A percentile compares a stretch with the other conserved stretches of the same genome.
phyloP scores from a whole-genome alignment of 208 protist species.

The Tetramitus jugosus region DNA sequence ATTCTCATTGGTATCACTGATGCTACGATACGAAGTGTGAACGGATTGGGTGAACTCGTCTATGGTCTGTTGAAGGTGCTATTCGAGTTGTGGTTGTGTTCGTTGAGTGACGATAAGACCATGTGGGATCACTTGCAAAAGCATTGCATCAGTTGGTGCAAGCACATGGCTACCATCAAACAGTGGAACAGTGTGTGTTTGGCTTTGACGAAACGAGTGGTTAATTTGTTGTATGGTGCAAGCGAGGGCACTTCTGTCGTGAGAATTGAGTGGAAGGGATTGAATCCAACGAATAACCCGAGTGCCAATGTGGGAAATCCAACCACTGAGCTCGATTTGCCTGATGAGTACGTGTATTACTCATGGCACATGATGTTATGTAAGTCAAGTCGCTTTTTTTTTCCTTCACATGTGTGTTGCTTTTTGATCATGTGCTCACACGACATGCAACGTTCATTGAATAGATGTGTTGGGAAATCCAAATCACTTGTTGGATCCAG shows the following conservation, averaged over 20 bases:
- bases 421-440: too few relatives aligned
- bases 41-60: slow-evolving; percentile 10
- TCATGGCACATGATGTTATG: slow-evolving; percentile 4
- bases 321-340: slow-evolving; percentile 9
- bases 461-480: slow-evolving; percentile 19
- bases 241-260: background rate
- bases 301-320: slow-evolving; percentile 7
- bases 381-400: too few relatives aligned
- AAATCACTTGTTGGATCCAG: background rate
- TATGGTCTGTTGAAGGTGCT: slow-evolving; percentile 13
- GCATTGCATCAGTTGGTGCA: background rate
- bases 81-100: slow-evolving; percentile 26
- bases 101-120: background rate
- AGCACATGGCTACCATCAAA: slow-evolving; percentile 10
- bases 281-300: background rate
- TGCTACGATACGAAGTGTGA: background rate
- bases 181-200: slow-evolving; percentile 23
- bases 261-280: slow-evolving; percentile 8
- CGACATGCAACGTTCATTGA: too few relatives aligned
- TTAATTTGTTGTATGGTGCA: slow-evolving; percentile 25
- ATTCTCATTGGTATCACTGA: slow-evolving; percentile 25
- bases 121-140: slow-evolving; percentile 24
- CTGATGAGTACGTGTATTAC: slow-evolving; percentile 21
- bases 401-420: too few relatives aligned
- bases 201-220: slow-evolving; percentile 5